Conservation (phyloP, 257 asterid species). For the Anisodus acutangulus region DNA sequence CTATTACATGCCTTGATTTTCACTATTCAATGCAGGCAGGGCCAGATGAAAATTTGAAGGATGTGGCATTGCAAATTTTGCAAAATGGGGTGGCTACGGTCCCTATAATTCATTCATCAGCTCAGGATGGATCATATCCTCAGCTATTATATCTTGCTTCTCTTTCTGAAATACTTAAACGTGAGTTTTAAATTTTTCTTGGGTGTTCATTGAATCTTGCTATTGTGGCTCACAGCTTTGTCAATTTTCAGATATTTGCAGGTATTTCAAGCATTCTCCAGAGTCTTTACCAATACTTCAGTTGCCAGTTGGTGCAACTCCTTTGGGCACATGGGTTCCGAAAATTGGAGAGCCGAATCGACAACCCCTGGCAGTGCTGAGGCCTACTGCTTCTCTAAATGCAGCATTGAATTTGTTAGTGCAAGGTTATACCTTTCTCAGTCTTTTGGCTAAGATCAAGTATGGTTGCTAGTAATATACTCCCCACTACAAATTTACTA, state of each 20-base stretch:
- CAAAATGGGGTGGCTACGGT: constrained; percentile 72
- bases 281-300: constrained; percentile 76
- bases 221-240: constrained; percentile 29
- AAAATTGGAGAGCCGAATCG: constrained; percentile 71
- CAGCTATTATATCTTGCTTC: constrained; percentile 88
- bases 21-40: constrained; percentile 64
- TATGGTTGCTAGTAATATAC: not conserved
- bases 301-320: constrained; percentile 66
- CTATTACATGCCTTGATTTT: not conserved
- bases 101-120: constrained; percentile 74
- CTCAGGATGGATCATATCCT: constrained; percentile 70
- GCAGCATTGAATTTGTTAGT: constrained; percentile 75
- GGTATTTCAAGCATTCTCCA: constrained; percentile 78
- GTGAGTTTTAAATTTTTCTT: constrained; percentile 45
- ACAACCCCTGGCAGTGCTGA: constrained; percentile 82
- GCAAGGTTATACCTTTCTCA: constrained; percentile 61
- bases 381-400: constrained; percentile 80
- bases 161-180: constrained; percentile 77
- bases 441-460: constrained; percentile 6
- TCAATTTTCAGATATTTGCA: constrained; percentile 70
- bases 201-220: constrained; percentile 5
- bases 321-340: constrained; percentile 93
- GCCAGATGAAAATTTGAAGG: constrained; percentile 85
- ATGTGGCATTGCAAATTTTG: constrained; percentile 76
- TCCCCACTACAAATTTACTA: not conserved